Evolutionary conservation across 805 yeast genomes (phyloP).

Genomic region (Tetrapisispora pingtungensis): DNA sequence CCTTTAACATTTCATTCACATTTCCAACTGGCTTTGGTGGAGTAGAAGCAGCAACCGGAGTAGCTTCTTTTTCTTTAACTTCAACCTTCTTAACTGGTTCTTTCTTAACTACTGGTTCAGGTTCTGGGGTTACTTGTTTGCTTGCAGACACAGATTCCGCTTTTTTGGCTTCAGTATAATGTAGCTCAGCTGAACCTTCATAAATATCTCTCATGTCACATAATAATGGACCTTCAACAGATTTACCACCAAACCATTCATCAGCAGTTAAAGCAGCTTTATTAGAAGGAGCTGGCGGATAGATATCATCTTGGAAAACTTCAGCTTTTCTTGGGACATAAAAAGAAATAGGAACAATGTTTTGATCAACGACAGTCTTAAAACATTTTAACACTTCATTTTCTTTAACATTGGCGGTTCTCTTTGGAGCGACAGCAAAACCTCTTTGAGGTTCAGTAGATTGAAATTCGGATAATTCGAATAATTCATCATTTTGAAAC

Average conservation of each 20-base stretch:
- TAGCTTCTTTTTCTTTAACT: slow-evolving; percentile 59
- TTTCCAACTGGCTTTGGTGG: slow-evolving; percentile 7
- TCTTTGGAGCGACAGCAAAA: slow-evolving; percentile 79
- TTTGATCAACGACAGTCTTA: slow-evolving; percentile 78
- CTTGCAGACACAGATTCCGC: slow-evolving; percentile 5
- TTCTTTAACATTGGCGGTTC: slow-evolving; percentile 64
- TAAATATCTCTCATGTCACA: slow-evolving; percentile 65
- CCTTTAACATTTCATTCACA: slow-evolving; percentile 17
- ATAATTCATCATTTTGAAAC: slow-evolving; percentile 72
- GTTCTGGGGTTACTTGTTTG: slow-evolving; percentile 8
- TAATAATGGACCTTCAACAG: slow-evolving; percentile 73
- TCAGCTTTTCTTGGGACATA: slow-evolving; percentile 92
- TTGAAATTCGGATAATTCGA: slow-evolving; percentile 77
- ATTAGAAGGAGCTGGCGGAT: slow-evolving; percentile 79
- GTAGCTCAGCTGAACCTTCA: slow-evolving; percentile 43
- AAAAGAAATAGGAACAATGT: slow-evolving; percentile 85
- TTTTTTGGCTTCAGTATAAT: slow-evolving; percentile 12
- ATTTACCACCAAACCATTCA: slow-evolving; percentile 74
- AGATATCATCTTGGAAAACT: slow-evolving; percentile 84
- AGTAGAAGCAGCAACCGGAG: slow-evolving; percentile 17
- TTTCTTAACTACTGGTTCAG: slow-evolving; percentile 6
- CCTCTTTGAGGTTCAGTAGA: slow-evolving; percentile 95
- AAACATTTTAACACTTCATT: slow-evolving; percentile 76
- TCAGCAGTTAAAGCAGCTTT: slow-evolving; percentile 68
- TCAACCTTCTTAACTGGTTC: slow-evolving; percentile 31